phyloP scores from a whole-genome alignment of 208 protist species.

The Leishmania gerbilli region DNA sequence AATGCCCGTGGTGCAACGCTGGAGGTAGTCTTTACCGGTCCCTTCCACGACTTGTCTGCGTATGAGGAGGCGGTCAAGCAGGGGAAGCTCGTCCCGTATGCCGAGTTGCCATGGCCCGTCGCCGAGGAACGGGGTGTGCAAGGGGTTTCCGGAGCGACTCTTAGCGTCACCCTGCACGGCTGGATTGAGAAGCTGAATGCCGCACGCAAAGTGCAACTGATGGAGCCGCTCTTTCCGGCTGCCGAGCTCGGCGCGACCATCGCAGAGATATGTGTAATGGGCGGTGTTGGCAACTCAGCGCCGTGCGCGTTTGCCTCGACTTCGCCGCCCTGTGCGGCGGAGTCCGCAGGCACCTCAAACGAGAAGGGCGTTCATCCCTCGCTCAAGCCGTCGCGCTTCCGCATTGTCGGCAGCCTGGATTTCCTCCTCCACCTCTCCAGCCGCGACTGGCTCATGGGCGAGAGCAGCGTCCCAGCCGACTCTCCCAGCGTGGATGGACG shows the following conservation, averaged over 20 bases:
- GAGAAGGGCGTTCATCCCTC: not conserved
- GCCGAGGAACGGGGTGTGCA: not conserved
- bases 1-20: conserved; percentile 43
- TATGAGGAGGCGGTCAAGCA: conserved; percentile 11
- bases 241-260: not conserved
- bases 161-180: conserved; percentile 29
- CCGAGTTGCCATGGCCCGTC: not conserved
- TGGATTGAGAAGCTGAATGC: conserved; percentile 43
- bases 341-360: not conserved
- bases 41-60: conserved; percentile 11
- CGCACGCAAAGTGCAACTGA: conserved; percentile 26
- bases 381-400: conserved; percentile 3
- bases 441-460: not conserved
- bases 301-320: not conserved
- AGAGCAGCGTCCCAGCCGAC: conserved; percentile 7
- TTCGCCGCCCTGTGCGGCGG: not conserved
- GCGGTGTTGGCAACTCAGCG: not conserved
- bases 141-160: not conserved
- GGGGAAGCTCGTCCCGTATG: not conserved
- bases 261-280: not conserved
- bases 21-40: conserved; percentile 43
- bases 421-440: conserved; percentile 28
- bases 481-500: conserved; percentile 1
- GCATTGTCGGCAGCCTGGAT: conserved; percentile 24
- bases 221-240: conserved; percentile 13